Base-by-base conservation (phyloP, 495 filamentous ascomycete species). In the Amorphotheca resinae region DNA sequence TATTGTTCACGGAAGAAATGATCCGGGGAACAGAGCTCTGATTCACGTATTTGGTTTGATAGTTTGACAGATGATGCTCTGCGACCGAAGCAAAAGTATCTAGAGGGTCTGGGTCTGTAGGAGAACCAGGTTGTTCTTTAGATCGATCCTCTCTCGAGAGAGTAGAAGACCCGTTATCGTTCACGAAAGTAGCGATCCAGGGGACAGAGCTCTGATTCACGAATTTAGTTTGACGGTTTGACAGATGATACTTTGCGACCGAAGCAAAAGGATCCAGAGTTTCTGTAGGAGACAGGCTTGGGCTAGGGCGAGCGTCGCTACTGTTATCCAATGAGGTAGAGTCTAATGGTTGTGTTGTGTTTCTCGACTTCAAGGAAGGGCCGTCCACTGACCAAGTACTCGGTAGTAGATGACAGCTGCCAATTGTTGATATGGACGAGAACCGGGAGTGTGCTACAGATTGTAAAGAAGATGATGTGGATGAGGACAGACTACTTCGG, bases 401-500 rank as follows among this genome's bases (percentile, higher is more conserved):
- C 8, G 42, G 7, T 17, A 25, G 5, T 28, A 5, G 46, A 7
- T 50, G 46, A 20, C 23, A 17, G 33, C 50, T 49, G 21, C 39
- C 25, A n/a, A 52, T 43, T 2, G 54, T 54, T 15, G 54, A 54
- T n/a, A 48, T 35, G 12, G 54, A 54, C 2, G 54, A 54, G 23
- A 52, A 52, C 33, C 51, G 22, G 9, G 54, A 57, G 16, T 57
- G 54, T 1, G 42, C 35, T 18, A 45, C 35, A 12, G 51, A 49
- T 14, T 44, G 42, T 33, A 50, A 40, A 23, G 54, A 56, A 22
- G 53, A 56, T 33, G 54, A 57, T 33, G 43, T 38, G 23, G 46
- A 54, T 6, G 54, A 57, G 9, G 54, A 57, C 7, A 57, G 36
- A 23, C 48, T 54, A 39, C 48, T 50, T 5, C 51, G 38, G 46